A percentile compares a stretch with the other conserved stretches of the same genome.
Conservation (phyloP, 164 flowering plant genomes). For the Dillenia turbinata region DNA sequence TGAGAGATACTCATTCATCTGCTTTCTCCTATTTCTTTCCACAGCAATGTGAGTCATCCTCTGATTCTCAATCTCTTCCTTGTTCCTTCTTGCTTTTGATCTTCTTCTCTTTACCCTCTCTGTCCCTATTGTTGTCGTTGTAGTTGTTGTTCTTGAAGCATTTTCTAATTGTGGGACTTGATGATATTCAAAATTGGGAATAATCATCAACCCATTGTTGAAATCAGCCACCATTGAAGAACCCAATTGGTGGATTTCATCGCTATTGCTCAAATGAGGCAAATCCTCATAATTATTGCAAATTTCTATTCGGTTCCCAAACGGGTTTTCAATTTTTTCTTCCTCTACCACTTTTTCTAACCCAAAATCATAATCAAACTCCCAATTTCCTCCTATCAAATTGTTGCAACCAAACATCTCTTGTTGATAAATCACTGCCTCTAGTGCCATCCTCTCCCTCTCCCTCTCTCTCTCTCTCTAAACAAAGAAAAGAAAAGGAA, state of each 20-base stretch:
- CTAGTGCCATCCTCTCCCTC: constrained; percentile 23
- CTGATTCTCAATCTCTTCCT: constrained; percentile 43
- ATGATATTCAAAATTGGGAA: neutral
- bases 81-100: constrained; percentile 26
- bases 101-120: constrained; percentile 25
- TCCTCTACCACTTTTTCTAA: neutral
- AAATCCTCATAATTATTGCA: constrained; percentile 7
- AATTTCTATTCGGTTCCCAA: constrained; percentile 15
- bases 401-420: constrained; percentile 12
- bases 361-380: constrained; percentile 3
- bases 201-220: neutral
- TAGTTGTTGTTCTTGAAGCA: neutral
- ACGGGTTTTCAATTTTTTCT: neutral
- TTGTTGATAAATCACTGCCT: constrained; percentile 29
- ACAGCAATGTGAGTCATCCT: constrained; percentile 59
- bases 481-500: neutral
- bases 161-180: neutral
- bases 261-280: neutral
- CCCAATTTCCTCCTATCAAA: constrained; percentile 14
- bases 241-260: constrained; percentile 3
- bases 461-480: neutral
- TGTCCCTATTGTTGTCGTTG: too few relatives aligned
- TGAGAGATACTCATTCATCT: constrained; percentile 47
- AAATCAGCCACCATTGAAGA: neutral
- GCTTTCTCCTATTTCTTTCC: constrained; percentile 44